A percentile compares a stretch with the other conserved stretches of the same genome.
Conservation (phyloP, 2,329 filamentous ascomycete genomes). For the Botrytis deweyae region DNA sequence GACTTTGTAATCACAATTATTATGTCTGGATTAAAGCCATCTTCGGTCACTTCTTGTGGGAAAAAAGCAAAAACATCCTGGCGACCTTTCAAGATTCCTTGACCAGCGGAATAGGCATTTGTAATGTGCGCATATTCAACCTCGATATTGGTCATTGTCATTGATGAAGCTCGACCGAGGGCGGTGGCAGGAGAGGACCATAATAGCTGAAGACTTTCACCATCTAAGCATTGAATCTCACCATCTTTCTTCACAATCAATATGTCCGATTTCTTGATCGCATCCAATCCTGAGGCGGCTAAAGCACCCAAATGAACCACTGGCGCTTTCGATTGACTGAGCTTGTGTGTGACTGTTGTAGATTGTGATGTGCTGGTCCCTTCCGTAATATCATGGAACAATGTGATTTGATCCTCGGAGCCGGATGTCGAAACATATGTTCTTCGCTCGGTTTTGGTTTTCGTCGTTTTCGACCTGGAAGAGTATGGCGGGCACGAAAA, state of each 20-base stretch:
- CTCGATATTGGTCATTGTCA: constrained; percentile 38
- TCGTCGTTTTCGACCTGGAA: constrained; percentile 47
- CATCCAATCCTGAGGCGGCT: constrained; percentile 22
- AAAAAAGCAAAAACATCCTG: constrained; percentile 54
- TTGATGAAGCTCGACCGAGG: constrained; percentile 38
- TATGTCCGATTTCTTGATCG: constrained; percentile 42
- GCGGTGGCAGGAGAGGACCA: constrained; percentile 47
- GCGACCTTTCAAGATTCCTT: constrained; percentile 49
- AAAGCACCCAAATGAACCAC: constrained; percentile 46
- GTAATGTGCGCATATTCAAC: constrained; percentile 40
- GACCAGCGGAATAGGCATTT: constrained; percentile 37
- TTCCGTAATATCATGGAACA: constrained; percentile 59
- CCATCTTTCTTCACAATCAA: constrained; percentile 61
- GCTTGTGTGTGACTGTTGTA: constrained; percentile 47
- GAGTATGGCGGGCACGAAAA: constrained; percentile 64
- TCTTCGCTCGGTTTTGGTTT: constrained; percentile 53
- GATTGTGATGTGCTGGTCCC: constrained; percentile 53
- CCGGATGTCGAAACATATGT: constrained; percentile 58
- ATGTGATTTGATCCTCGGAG: constrained; percentile 52
- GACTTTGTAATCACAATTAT: constrained; percentile 47
- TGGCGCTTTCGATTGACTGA: constrained; percentile 43
- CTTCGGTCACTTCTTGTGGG: constrained; percentile 47
- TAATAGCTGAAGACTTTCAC: constrained; percentile 51
- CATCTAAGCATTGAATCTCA: constrained; percentile 59
- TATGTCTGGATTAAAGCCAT: constrained; percentile 51